phyloP scores from a whole-genome alignment of 148 eudicot genomes.

The Cornus florida region DNA sequence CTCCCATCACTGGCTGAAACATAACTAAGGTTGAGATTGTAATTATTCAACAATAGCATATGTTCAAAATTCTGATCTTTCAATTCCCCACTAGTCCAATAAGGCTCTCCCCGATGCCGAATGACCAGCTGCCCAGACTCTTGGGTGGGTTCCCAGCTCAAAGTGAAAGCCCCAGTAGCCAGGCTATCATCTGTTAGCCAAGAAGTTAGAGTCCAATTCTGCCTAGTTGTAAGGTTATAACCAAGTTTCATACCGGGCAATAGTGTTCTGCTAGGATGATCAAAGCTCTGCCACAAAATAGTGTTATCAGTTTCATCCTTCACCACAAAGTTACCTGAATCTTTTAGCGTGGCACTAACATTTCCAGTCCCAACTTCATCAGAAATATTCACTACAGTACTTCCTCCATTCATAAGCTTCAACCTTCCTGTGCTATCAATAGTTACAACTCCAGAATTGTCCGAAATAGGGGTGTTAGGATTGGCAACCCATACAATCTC shows the following conservation, averaged over 20 bases:
- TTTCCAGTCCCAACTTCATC: slow-evolving; percentile 13
- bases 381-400: slow-evolving; percentile 17
- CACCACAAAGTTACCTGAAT: slow-evolving; percentile 1
- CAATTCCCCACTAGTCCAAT: slow-evolving; percentile 19
- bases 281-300: not conserved
- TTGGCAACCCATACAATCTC: slow-evolving; percentile 22
- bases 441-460: slow-evolving; percentile 8
- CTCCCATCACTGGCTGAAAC: not conserved
- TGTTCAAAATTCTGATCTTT: not conserved
- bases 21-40: not conserved
- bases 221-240: not conserved
- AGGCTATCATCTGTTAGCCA: slow-evolving; percentile 1
- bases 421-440: slow-evolving; percentile 18
- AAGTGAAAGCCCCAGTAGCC: slow-evolving; percentile 15
- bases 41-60: not conserved
- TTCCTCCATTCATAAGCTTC: slow-evolving; percentile 11
- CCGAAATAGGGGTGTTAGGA: slow-evolving; percentile 10
- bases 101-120: slow-evolving; percentile 9
- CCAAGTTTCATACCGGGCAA: slow-evolving; percentile 28
- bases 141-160: slow-evolving; percentile 6
- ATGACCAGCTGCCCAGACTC: slow-evolving; percentile 8
- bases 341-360: not conserved
- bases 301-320: not conserved
- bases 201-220: slow-evolving; percentile 24
- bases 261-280: not conserved